Conservation (phyloP, 805 yeast species). For the Zygoascus flipseniorum region DNA sequence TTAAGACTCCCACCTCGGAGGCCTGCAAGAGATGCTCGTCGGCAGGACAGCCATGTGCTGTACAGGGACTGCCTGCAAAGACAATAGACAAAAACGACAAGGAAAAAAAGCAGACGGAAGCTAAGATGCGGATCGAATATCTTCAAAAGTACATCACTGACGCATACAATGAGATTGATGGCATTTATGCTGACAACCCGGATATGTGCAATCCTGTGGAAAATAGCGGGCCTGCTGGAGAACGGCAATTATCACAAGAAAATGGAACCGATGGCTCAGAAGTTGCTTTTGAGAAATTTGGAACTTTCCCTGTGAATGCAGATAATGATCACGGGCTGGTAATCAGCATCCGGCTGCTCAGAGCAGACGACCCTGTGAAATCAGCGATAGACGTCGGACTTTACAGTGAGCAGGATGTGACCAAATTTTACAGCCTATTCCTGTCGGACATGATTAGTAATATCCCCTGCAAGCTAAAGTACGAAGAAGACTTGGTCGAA, state of each 20-base stretch:
- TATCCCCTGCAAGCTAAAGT: constrained; percentile 3
- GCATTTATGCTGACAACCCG: not conserved
- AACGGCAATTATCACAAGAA: no score
- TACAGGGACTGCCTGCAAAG: not conserved
- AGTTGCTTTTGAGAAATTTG: not conserved
- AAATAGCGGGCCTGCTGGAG: no score
- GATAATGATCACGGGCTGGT: not conserved
- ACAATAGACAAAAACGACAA: not conserved
- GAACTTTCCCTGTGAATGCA: not conserved
- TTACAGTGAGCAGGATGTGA: constrained; percentile 5
- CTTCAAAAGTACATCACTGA: not conserved
- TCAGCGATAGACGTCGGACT: constrained; percentile 8
- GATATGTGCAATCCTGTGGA: not conserved
- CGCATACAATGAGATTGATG: not conserved
- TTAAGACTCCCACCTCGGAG: constrained; percentile 6
- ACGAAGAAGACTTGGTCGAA: not conserved
- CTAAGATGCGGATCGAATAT: not conserved
- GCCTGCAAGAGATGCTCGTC: constrained; percentile 17
- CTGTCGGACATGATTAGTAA: constrained; percentile 2
- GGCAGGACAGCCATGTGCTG: constrained; percentile 10
- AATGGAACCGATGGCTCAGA: no score
- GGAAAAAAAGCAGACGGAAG: not conserved
- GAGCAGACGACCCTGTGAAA: constrained; percentile 3
- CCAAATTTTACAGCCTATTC: constrained; percentile 4
- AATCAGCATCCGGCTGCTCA: not conserved